Percentiles rank a stretch among this genome's conserved stretches.
Evolutionary conservation across 2,329 filamentous ascomycete genomes (phyloP).

Genomic region (Colletotrichum acutatum): DNA sequence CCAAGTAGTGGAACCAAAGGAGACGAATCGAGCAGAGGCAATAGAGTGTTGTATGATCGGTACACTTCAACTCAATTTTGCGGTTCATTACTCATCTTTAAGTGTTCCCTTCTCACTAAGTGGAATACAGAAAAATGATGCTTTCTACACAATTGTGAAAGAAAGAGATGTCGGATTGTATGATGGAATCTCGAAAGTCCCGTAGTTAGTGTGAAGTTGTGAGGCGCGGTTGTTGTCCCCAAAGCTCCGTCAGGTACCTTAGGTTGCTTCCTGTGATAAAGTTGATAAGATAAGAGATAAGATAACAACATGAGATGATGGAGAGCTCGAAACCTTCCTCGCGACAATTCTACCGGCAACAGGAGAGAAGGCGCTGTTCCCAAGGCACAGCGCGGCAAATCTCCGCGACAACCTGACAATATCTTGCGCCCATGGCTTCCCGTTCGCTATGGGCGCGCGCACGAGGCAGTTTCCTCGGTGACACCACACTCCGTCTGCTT

Average conservation of each 20-base stretch:
- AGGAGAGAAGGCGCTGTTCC: not conserved
- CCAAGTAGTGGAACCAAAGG: no score
- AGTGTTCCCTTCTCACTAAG: no score
- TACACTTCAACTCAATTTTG: no score
- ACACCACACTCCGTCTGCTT: slow-evolving; percentile 43
- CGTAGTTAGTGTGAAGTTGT: not conserved
- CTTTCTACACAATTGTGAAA: no score
- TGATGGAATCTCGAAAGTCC: no score
- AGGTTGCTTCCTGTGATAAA: not conserved
- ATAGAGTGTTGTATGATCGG: no score
- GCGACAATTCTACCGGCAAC: not conserved
- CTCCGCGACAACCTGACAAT: not conserved
- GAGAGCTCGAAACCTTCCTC: slow-evolving; percentile 21
- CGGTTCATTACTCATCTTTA: no score
- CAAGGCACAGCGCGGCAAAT: not conserved
- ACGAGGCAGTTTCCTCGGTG: slow-evolving; percentile 42
- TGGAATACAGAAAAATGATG: no score
- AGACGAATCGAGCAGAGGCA: no score
- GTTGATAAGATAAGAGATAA: slow-evolving; percentile 20
- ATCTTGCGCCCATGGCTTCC: slow-evolving; percentile 27
- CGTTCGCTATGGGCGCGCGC: slow-evolving; percentile 33
- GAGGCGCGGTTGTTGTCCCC: no score
- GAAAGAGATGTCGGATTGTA: no score
- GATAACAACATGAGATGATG: slow-evolving; percentile 12
- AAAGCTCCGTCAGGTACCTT: no score